A percentile compares a stretch with the other conserved stretches of the same genome.
phyloP scores from a whole-genome alignment of 2,329 filamentous ascomycete species.

The Fusarium phyllophilum region DNA sequence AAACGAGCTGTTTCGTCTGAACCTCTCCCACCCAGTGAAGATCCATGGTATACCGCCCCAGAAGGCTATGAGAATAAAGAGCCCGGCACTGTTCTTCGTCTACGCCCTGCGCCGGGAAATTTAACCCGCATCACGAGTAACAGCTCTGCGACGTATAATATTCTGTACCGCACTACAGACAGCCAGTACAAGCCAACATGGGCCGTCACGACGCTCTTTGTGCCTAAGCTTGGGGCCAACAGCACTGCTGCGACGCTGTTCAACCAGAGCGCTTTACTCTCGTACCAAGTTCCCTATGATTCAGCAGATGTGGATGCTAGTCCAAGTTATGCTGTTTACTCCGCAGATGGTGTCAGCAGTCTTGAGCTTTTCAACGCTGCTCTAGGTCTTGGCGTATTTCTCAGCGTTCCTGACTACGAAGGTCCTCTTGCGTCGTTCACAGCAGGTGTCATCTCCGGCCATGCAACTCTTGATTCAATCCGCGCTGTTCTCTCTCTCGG shows the following conservation, averaged over 20 bases:
- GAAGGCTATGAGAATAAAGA: conserved; percentile 24
- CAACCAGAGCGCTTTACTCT: conserved; percentile 31
- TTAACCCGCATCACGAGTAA: conserved; percentile 33
- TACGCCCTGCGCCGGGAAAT: conserved; percentile 39
- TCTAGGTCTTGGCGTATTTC: conserved; percentile 34
- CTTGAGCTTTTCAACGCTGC: not conserved
- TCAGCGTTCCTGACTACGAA: conserved; percentile 60
- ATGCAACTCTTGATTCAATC: conserved; percentile 57
- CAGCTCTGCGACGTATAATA: conserved; percentile 35
- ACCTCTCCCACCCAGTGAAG: conserved; percentile 33
- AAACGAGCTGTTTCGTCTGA: not conserved
- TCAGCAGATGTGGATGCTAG: conserved; percentile 37
- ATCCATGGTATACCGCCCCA: conserved; percentile 42
- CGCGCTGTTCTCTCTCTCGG: conserved; percentile 53
- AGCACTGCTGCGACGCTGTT: conserved; percentile 22
- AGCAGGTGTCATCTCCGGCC: conserved; percentile 55
- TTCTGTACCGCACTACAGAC: conserved; percentile 41
- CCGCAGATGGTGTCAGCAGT: not conserved
- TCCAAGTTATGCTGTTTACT: conserved; percentile 34
- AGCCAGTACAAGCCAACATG: conserved; percentile 39
- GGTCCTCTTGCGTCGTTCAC: conserved; percentile 57
- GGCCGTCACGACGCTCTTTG: conserved; percentile 39
- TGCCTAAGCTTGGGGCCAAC: conserved; percentile 30
- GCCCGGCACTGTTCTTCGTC: conserved; percentile 38
- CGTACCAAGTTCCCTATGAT: conserved; percentile 40